Conservation (phyloP, 768 basidiomycete genomes). For the Termitomyces sp. region DNA sequence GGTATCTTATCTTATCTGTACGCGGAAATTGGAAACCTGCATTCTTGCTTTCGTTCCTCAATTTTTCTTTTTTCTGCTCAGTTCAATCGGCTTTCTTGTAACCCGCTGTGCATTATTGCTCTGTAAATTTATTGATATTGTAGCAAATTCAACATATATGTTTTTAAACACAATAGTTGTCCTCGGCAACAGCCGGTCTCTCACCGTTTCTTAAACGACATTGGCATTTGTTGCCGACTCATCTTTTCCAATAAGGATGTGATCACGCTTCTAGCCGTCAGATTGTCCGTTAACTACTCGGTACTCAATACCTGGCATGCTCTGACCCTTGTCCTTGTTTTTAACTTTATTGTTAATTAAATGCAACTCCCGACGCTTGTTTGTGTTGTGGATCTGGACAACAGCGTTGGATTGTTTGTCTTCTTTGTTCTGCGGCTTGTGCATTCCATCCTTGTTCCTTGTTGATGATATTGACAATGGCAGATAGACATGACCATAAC, state of each 20-base stretch:
- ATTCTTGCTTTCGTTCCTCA: not conserved
- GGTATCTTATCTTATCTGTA: not conserved
- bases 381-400: not conserved
- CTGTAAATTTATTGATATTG: not conserved
- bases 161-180: not conserved
- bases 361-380: not conserved
- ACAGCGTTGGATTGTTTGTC: not conserved
- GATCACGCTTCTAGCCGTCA: too few species aligned
- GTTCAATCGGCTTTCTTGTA: not conserved
- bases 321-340: constrained; percentile 1
- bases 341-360: not conserved
- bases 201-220: not conserved
- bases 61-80: not conserved
- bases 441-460: not conserved
- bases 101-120: not conserved
- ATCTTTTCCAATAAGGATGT: not conserved
- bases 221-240: not conserved
- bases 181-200: not conserved
- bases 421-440: constrained; percentile 5
- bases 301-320: not conserved
- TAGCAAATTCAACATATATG: not conserved
- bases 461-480: not conserved
- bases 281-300: not conserved
- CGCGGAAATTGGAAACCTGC: not conserved
- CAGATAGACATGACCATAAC: not conserved